These are phyloP conservation scores for Lasiosphaeria hispida DNA, from an alignment of 495 filamentous ascomycete species.

Conservation along the genomic window DNA sequence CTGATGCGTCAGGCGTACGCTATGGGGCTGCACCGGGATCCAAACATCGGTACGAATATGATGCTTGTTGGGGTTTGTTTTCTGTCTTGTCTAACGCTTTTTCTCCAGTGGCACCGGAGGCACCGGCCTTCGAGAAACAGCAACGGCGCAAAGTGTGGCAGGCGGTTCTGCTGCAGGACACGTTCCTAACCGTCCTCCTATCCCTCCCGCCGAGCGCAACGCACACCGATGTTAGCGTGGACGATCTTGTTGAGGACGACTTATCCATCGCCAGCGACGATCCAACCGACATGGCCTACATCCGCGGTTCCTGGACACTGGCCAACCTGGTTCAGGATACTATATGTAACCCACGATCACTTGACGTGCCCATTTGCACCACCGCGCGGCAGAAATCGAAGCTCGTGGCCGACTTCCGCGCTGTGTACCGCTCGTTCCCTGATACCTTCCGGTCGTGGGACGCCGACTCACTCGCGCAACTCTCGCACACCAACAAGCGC, in stretches of 20 bases:
- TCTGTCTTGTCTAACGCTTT: background rate
- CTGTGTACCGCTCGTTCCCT: slow-evolving; percentile 63
- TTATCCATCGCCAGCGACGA: slow-evolving; percentile 46
- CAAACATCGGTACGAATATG: slow-evolving; percentile 53
- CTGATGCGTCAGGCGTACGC: slow-evolving; percentile 70
- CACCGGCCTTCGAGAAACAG: slow-evolving; percentile 62
- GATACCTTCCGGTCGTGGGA: slow-evolving; percentile 61
- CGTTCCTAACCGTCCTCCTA: slow-evolving; percentile 71
- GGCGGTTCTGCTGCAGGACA: slow-evolving; percentile 71
- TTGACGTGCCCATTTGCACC: slow-evolving; percentile 60
- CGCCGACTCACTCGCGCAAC: slow-evolving; percentile 46
- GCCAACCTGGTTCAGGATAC: slow-evolving; percentile 69
- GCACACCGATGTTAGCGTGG: slow-evolving; percentile 67
- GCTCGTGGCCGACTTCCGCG: slow-evolving; percentile 59
- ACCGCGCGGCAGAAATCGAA: slow-evolving; percentile 57
- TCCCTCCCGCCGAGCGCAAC: slow-evolving; percentile 69
- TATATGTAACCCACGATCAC: slow-evolving; percentile 63
- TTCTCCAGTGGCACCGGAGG: slow-evolving; percentile 50
- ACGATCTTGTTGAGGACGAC: slow-evolving; percentile 56
- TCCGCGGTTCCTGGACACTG: slow-evolving; percentile 68
- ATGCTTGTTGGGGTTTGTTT: background rate
- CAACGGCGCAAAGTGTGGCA: slow-evolving; percentile 72
- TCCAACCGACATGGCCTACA: slow-evolving; percentile 62
- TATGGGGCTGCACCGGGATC: slow-evolving; percentile 72
- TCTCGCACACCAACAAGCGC: slow-evolving; percentile 53